Percentiles rank a stretch among this genome's conserved stretches.
Evolutionary conservation across 1,284 basidiomycete species (phyloP).

Genomic region (Tausonia pullulans): DNA sequence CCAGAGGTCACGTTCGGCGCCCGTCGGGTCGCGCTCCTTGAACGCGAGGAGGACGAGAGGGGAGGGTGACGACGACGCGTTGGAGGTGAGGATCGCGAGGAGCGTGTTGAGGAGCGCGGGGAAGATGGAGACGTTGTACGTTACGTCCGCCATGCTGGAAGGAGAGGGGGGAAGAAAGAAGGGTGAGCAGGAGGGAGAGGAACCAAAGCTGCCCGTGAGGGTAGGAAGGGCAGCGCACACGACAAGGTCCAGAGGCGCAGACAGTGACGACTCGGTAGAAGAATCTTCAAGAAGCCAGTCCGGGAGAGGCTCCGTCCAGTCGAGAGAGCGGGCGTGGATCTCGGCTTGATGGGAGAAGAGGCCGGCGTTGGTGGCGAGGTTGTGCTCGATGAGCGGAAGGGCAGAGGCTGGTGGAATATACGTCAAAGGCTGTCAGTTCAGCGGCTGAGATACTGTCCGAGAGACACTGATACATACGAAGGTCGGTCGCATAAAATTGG

Average conservation of each 20-base stretch:
- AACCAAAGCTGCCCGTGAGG: background rate
- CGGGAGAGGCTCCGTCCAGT: conserved; percentile 2
- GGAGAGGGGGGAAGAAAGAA: background rate
- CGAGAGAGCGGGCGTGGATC: conserved; percentile 6
- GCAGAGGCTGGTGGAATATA: conserved; percentile 4
- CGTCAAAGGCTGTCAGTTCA: background rate
- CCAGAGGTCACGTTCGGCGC: conserved; percentile 10
- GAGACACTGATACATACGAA: background rate
- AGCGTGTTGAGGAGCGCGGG: conserved; percentile 9
- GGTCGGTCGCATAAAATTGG: conserved; percentile 10
- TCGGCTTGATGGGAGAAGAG: background rate
- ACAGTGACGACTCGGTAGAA: background rate
- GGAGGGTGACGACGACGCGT: background rate
- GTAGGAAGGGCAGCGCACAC: background rate
- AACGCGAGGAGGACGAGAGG: conserved; percentile 7
- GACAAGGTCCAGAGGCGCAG: background rate
- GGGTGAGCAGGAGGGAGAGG: background rate
- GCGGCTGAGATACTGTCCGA: background rate
- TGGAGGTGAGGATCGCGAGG: background rate
- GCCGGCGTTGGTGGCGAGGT: background rate
- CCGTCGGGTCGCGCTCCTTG: conserved; percentile 14
- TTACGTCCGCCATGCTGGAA: conserved; percentile 8
- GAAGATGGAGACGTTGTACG: conserved; percentile 15
- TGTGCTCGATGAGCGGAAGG: conserved; percentile 4
- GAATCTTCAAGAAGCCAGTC: conserved; percentile 3